Evolutionary conservation across 2,329 filamentous ascomycete species (phyloP), one percentile per base, ranked within the genome.

Genomic region (Colletotrichum sp.): DNA sequence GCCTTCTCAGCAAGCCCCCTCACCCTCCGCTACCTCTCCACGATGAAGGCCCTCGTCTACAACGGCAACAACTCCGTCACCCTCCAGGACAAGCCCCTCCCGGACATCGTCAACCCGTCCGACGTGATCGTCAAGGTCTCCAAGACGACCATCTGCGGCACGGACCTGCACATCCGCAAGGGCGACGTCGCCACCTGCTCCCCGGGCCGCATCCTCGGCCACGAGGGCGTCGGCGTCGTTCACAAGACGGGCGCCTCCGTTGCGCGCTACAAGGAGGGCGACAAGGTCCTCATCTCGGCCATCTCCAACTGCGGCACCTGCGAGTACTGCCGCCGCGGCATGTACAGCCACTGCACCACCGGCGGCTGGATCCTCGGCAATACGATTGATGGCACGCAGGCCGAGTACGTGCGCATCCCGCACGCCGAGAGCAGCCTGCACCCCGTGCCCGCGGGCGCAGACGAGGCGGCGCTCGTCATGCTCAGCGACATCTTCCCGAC

Each of bases 341-440:
- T 91, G 86, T 84, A 84, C 74, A 88, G 88, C 32, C 88, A 90
- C 77, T 92, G 90, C 80, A 83, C 83, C 9, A 87, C 85, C 15
- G 90, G 89, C 30, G 89, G 90, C 6, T 92, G 90, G 90, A 84
- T 87, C 7, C 82, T 92, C 3, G 90, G 90, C 24, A 88, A 92
- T 78, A 84, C 82, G 0, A 85, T 87, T 24, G 88, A 90, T 77
- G 89, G 89, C 60, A 90, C 88, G 0, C 89, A 91, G 79, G 90
- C 80, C 67, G 80, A 94, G 81, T 94, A 91, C 75, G 84, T 94
- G 26, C 87, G 91, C 3, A 89, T 94, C 4, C 92, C 92, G 0
- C 93, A 90, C 75, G 92, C 92, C 1, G 92, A 94, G 79, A 93
- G 93, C 83, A 94, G 93, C 75, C 90, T 90, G 9, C 82, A 94